Evolutionary conservation across 1,284 basidiomycete species (phyloP).

Genomic region (Heliocybe sulcata): DNA sequence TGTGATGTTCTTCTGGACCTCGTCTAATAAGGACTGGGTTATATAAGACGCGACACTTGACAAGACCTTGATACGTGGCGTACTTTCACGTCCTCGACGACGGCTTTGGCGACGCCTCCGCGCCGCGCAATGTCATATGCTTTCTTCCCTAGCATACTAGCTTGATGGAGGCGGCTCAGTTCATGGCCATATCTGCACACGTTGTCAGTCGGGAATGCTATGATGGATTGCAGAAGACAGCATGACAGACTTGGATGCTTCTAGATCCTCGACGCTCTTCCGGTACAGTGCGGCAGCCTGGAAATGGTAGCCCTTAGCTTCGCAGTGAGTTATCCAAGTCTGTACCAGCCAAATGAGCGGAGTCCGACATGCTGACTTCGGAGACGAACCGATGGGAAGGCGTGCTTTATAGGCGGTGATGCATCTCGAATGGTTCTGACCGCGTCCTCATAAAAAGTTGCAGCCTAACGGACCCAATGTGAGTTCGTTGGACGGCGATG

Average conservation of each 20-base stretch:
- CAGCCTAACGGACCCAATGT: constrained; percentile 34
- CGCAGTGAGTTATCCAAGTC: constrained; percentile 81
- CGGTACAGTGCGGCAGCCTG: constrained; percentile 86
- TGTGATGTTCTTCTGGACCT: constrained; percentile 60
- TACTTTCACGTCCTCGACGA: constrained; percentile 77
- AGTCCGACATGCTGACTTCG: background rate
- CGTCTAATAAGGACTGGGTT: constrained; percentile 54
- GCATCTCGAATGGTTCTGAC: constrained; percentile 45
- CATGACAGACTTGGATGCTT: constrained; percentile 56
- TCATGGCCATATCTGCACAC: constrained; percentile 76
- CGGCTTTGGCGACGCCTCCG: constrained; percentile 50
- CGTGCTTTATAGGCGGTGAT: constrained; percentile 32
- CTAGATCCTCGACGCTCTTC: constrained; percentile 88
- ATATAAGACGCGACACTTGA: constrained; percentile 4
- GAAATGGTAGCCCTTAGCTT: constrained; percentile 84
- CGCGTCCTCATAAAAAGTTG: constrained; percentile 61
- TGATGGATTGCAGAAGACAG: background rate
- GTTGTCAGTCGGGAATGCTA: background rate
- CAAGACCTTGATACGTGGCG: constrained; percentile 1
- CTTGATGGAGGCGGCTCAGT: constrained; percentile 67
- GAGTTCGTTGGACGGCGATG: background rate
- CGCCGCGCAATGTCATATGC: constrained; percentile 69
- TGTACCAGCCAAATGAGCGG: constrained; percentile 20
- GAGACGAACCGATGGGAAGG: constrained; percentile 45
- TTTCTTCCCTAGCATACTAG: constrained; percentile 63